These are phyloP conservation scores for Tulasnella sp. DNA, from an alignment of 768 basidiomycete genomes.

Conservation along the genomic window DNA sequence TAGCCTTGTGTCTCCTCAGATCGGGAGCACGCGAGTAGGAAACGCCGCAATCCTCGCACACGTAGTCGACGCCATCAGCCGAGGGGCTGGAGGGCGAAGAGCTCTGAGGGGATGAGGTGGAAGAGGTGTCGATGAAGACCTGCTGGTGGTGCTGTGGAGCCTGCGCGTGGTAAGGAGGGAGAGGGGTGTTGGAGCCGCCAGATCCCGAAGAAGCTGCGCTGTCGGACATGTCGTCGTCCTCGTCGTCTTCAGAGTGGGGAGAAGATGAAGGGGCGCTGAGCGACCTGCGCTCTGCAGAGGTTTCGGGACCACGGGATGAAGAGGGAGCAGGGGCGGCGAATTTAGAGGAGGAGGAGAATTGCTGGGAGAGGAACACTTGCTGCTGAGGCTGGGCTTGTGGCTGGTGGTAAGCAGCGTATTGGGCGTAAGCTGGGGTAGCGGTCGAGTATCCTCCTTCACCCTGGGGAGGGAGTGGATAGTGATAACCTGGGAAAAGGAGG, in stretches of 20 bases:
- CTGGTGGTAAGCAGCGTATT: constrained; percentile 7
- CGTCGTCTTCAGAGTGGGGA: constrained; percentile 9
- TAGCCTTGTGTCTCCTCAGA: constrained; percentile 31
- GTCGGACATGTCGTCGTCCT: constrained; percentile 31
- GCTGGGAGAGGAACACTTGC: constrained; percentile 24
- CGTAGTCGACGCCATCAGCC: constrained; percentile 22
- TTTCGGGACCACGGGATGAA: constrained; percentile 14
- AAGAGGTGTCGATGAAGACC: constrained; percentile 1
- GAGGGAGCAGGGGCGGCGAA: neutral
- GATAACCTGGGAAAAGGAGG: constrained; percentile 25
- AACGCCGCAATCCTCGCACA: constrained; percentile 33
- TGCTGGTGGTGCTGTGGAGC: constrained; percentile 14
- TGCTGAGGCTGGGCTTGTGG: constrained; percentile 15
- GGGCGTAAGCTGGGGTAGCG: constrained; percentile 9
- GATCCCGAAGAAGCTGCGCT: constrained; percentile 36
- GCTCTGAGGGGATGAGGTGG: neutral
- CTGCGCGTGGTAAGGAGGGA: constrained; percentile 24
- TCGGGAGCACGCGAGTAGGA: constrained; percentile 34
- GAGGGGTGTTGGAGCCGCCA: constrained; percentile 28
- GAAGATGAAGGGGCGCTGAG: constrained; percentile 3
- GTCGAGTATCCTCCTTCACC: constrained; percentile 5
- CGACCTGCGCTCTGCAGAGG: constrained; percentile 30
- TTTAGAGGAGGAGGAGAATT: constrained; percentile 21
- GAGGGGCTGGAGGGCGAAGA: constrained; percentile 10
- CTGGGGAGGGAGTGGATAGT: constrained; percentile 27